A percentile compares a stretch with the other conserved stretches of the same genome.
These are phyloP conservation scores for Candida odintsovae DNA, from an alignment of 805 yeast genomes.

Conservation along the genomic window DNA sequence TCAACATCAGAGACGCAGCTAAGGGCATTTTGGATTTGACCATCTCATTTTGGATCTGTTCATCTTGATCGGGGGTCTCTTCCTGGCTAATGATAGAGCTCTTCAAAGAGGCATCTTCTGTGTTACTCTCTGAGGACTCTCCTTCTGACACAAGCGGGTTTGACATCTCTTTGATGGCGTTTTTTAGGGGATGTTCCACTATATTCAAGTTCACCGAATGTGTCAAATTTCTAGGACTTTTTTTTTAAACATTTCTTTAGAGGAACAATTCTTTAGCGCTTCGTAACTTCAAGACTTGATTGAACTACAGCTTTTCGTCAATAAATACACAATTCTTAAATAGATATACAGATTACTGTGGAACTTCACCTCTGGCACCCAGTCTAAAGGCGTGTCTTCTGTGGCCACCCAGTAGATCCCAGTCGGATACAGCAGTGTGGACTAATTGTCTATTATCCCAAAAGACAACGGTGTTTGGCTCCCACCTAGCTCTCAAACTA, in stretches of 20 bases:
- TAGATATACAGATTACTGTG: not conserved
- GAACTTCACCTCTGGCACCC: constrained; percentile 10
- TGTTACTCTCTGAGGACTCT: constrained; percentile 18
- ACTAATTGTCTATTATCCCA: constrained; percentile 29
- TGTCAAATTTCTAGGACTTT: not conserved
- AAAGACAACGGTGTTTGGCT: constrained; percentile 18
- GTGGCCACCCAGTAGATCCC: constrained; percentile 24
- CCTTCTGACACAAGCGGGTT: constrained; percentile 21
- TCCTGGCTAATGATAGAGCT: constrained; percentile 8
- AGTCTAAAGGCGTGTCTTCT: constrained; percentile 12
- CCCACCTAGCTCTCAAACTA: constrained; percentile 19
- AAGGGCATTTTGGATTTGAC: constrained; percentile 17
- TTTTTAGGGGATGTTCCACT: not conserved
- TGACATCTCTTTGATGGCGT: constrained; percentile 2
- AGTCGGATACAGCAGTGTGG: constrained; percentile 51
- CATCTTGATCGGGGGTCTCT: not conserved
- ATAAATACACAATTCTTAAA: not conserved
- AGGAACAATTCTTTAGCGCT: no score
- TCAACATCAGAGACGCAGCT: constrained; percentile 19
- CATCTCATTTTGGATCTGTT: constrained; percentile 17
- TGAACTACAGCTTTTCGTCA: not conserved
- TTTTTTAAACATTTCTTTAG: no score
- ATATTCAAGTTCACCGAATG: not conserved
- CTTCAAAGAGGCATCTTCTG: constrained; percentile 4
- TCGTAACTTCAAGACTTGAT: no score